phyloP scores from a whole-genome alignment of 805 yeast species.

The Candida khao-thaluensis region DNA sequence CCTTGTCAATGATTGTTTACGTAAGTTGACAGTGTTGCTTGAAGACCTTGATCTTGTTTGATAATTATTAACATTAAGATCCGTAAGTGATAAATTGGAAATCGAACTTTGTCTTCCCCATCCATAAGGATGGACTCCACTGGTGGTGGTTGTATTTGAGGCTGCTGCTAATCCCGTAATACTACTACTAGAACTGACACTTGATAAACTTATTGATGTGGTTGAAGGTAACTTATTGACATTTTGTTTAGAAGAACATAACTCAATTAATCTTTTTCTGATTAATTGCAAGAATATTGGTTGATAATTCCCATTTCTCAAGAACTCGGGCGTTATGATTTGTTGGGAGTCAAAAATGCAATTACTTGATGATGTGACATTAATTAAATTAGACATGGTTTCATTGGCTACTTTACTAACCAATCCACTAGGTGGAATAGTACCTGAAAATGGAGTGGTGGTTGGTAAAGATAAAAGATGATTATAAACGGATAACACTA shows the following conservation, averaged over 20 bases:
- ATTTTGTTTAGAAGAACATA: conserved; percentile 28
- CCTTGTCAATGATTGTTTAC: conserved; percentile 45
- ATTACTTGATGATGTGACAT: conserved; percentile 16
- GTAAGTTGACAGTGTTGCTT: conserved; percentile 35
- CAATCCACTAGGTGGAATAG: conserved; percentile 44
- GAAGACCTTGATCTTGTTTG: conserved; percentile 26
- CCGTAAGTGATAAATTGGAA: conserved; percentile 40
- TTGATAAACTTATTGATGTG: conserved; percentile 24
- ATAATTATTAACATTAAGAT: conserved; percentile 34
- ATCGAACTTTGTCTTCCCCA: conserved; percentile 37
- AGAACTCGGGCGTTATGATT: conserved; percentile 30
- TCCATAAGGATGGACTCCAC: conserved; percentile 1
- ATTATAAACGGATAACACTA: conserved; percentile 34
- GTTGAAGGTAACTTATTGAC: conserved; percentile 22
- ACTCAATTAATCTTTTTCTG: conserved; percentile 40
- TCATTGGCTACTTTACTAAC: conserved; percentile 45
- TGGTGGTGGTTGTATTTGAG: neutral
- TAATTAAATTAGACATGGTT: conserved; percentile 29
- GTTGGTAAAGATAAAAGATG: conserved; percentile 41
- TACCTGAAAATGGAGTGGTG: conserved; percentile 45
- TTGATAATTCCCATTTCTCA: conserved; percentile 31
- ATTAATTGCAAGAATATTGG: conserved; percentile 43
- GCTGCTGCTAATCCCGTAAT: conserved; percentile 1
- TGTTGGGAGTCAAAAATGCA: conserved; percentile 34
- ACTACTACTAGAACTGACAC: conserved; percentile 6